Conservation (phyloP, 257 asterid species). For the Solanum microdontum region DNA sequence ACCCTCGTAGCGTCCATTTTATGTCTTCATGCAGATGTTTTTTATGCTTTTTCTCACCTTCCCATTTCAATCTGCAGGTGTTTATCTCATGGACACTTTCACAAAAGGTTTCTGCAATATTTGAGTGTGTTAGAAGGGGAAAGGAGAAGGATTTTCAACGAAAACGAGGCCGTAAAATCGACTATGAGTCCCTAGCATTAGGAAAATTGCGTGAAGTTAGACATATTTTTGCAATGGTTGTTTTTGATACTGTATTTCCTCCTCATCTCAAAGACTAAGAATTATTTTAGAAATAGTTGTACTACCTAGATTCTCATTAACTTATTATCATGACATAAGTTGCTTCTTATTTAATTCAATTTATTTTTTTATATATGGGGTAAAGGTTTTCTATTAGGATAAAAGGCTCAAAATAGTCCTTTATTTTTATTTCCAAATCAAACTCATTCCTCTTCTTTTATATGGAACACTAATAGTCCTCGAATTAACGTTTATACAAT, state of each 20-base stretch:
- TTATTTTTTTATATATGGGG: not conserved
- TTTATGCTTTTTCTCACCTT: not conserved
- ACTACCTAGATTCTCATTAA: not conserved
- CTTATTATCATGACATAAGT: not conserved
- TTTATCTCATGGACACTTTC: constrained; percentile 9
- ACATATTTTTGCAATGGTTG: constrained; percentile 12
- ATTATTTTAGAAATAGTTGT: not conserved
- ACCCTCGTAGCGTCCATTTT: not conserved
- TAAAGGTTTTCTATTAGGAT: not conserved
- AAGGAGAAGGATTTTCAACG: constrained; percentile 3
- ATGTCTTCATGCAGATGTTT: not conserved
- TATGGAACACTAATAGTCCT: not conserved
- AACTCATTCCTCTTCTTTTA: not conserved
- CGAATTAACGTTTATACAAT: not conserved
- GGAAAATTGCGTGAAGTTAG: constrained; percentile 15
- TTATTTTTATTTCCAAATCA: not conserved
- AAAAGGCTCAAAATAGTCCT: not conserved
- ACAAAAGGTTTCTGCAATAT: constrained; percentile 4
- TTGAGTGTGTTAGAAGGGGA: constrained; percentile 12
- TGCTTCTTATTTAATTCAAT: not conserved
- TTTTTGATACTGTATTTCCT: constrained; percentile 13
- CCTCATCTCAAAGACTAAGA: not conserved
- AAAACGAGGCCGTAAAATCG: constrained; percentile 12
- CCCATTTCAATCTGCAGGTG: constrained; percentile 4
- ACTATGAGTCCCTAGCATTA: constrained; percentile 11